phyloP scores from a whole-genome alignment of 2,329 filamentous ascomycete species.

The Arthrobotrys iridis region DNA sequence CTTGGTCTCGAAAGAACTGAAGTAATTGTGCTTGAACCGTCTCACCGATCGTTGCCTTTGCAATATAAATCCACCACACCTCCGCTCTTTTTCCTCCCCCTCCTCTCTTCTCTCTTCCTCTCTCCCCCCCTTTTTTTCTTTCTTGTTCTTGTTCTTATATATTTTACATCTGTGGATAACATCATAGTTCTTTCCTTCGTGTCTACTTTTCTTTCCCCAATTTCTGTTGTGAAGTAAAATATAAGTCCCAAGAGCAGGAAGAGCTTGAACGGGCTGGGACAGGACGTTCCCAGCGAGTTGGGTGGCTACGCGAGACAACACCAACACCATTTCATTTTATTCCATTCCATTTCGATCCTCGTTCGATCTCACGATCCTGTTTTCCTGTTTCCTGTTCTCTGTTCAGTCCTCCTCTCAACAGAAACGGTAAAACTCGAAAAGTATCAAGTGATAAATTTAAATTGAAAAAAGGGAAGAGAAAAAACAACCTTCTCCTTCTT shows the following conservation, averaged over 20 bases:
- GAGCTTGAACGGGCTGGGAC: too few species aligned
- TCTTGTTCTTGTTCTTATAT: not conserved
- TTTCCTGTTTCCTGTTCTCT: too few species aligned
- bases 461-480: not conserved
- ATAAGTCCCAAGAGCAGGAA: too few species aligned
- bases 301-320: too few species aligned
- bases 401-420: too few species aligned
- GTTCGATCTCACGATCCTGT: not conserved
- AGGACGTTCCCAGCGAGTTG: too few species aligned
- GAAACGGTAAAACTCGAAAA: not conserved
- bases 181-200: not conserved
- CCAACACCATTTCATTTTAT: not conserved
- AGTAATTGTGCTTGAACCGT: slow-evolving; percentile 35
- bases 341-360: not conserved
- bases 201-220: not conserved
- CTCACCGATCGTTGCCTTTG: slow-evolving; percentile 19
- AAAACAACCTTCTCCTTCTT: not conserved
- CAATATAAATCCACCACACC: slow-evolving; percentile 48
- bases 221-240: not conserved
- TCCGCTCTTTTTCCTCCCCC: not conserved
- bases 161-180: not conserved
- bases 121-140: not conserved
- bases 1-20: not conserved
- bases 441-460: not conserved
- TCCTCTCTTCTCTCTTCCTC: slow-evolving; percentile 1